Conservation (phyloP, 2,329 filamentous ascomycete genomes). For the Ceratocystis papillata region DNA sequence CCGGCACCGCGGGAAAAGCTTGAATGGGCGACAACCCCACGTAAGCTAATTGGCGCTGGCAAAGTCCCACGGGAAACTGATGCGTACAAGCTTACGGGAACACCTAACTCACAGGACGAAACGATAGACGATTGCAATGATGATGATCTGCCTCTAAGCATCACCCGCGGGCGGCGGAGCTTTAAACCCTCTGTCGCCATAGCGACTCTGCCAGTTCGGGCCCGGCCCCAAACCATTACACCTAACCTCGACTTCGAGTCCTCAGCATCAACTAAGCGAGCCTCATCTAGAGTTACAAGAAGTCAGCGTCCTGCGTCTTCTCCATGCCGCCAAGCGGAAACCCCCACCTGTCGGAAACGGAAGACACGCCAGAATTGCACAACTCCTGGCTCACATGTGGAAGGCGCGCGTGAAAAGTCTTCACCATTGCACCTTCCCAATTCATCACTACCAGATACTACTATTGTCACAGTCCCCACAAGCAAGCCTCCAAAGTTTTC, state of each 20-base stretch:
- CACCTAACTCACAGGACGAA: not conserved
- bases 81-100: not conserved
- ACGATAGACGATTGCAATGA: not conserved
- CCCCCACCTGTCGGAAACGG: not conserved
- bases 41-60: not conserved
- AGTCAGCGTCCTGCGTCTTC: not conserved
- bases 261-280: no score
- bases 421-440: not conserved
- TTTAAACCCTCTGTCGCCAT: no score
- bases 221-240: no score
- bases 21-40: constrained; percentile 24
- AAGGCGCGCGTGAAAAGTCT: constrained; percentile 8
- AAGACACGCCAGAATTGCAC: not conserved
- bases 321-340: not conserved
- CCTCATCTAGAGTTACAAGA: no score
- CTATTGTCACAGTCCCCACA: not conserved
- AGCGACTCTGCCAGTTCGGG: no score
- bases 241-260: no score
- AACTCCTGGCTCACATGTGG: not conserved
- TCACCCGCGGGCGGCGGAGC: no score
- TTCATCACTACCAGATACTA: not conserved
- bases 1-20: constrained; percentile 27
- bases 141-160: not conserved
- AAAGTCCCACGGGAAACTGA: not conserved
- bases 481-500: not conserved